A percentile compares a stretch with the other conserved stretches of the same genome.
Evolutionary conservation across 371 early-diverging fungal genomes (phyloP).

Genomic region (Mortierella sp.): DNA sequence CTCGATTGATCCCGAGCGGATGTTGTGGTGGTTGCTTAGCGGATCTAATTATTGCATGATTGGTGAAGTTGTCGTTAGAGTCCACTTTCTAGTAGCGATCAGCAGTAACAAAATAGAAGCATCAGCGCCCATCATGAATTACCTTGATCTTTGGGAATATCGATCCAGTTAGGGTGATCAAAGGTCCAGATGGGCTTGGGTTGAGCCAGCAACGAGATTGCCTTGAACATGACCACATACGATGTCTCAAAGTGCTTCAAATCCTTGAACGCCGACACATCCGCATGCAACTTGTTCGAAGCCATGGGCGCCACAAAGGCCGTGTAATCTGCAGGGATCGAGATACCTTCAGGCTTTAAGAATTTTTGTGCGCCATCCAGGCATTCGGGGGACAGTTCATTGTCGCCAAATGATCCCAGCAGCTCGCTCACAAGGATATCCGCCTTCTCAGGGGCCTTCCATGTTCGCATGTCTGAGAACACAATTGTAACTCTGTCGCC

Average conservation of each 20-base stretch:
- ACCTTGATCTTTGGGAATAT: slow-evolving; percentile 56
- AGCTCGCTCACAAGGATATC: slow-evolving; percentile 94
- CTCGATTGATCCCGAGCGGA: slow-evolving; percentile 65
- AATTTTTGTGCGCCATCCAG: slow-evolving; percentile 92
- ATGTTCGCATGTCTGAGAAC: slow-evolving; percentile 92
- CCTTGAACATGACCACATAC: slow-evolving; percentile 93
- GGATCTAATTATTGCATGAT: slow-evolving; percentile 49
- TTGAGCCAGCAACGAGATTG: slow-evolving; percentile 74
- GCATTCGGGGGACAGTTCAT: slow-evolving; percentile 98
- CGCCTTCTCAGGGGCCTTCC: slow-evolving; percentile 83
- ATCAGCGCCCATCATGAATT: too few relatives aligned
- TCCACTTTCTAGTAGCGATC: too few relatives aligned
- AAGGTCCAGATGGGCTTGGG: slow-evolving; percentile 88
- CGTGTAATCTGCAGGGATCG: slow-evolving; percentile 89
- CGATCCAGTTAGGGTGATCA: slow-evolving; percentile 75
- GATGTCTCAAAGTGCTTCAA: slow-evolving; percentile 85
- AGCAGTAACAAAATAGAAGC: too few relatives aligned
- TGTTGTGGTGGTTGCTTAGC: slow-evolving; percentile 80
- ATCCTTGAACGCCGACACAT: slow-evolving; percentile 76
- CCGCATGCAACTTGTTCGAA: slow-evolving; percentile 83
- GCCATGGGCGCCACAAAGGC: slow-evolving; percentile 89
- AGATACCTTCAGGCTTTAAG: slow-evolving; percentile 88
- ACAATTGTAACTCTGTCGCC: slow-evolving; percentile 84
- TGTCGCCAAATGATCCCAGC: slow-evolving; percentile 96
- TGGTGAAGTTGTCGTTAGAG: too few relatives aligned